Evolutionary conservation across 805 yeast species (phyloP).

Genomic region (Citeromyces matritensis): DNA sequence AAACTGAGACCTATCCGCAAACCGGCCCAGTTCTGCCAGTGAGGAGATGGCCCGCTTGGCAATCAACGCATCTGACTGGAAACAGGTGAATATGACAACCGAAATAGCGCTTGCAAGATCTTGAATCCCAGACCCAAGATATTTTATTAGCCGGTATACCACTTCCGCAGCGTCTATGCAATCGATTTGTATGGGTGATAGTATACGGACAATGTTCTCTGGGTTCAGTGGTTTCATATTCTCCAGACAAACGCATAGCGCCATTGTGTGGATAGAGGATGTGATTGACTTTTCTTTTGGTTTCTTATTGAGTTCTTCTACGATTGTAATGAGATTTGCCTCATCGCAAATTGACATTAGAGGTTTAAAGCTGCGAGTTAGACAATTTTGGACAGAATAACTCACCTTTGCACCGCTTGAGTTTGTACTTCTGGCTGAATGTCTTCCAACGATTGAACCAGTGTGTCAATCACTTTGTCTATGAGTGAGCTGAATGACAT

Average conservation of each 20-base stretch:
- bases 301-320: conserved; percentile 9
- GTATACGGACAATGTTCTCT: conserved; percentile 14
- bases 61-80: conserved; percentile 24
- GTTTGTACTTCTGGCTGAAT: conserved; percentile 59
- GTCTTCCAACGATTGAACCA: conserved; percentile 26
- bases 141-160: conserved; percentile 35
- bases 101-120: conserved; percentile 10
- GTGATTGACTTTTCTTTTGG: conserved; percentile 18
- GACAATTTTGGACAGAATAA: background rate
- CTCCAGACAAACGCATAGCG: conserved; percentile 26
- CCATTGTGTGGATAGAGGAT: conserved; percentile 37
- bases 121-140: conserved; percentile 18
- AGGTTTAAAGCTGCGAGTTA: conserved; percentile 7
- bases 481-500: conserved; percentile 6
- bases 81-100: conserved; percentile 16
- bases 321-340: conserved; percentile 15
- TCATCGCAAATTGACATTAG: conserved; percentile 21
- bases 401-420: conserved; percentile 44
- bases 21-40: conserved; percentile 16
- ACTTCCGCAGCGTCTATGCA: conserved; percentile 31
- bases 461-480: conserved; percentile 2
- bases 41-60: conserved; percentile 27
- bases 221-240: conserved; percentile 9
- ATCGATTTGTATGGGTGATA: conserved; percentile 21
- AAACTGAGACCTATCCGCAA: conserved; percentile 9